Percentiles rank a stretch among this genome's conserved stretches.
phyloP scores from a whole-genome alignment of 352 stramenopile genomes.

The Globisporangium mamillatum region DNA sequence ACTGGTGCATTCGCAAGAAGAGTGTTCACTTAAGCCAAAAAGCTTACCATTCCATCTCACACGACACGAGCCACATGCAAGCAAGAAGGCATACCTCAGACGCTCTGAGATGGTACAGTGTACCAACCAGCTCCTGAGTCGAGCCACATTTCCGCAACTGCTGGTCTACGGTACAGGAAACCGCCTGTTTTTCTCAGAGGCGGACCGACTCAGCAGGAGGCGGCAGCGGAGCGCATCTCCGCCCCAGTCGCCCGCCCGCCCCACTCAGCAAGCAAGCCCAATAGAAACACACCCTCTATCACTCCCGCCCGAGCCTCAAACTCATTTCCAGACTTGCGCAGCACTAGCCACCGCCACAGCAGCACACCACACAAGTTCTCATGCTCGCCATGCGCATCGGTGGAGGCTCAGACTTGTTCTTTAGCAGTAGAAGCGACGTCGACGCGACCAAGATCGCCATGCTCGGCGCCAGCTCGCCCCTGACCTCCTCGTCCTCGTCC shows the following conservation, averaged over 20 bases:
- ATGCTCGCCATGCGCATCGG: slow-evolving; percentile 6
- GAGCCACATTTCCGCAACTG: slow-evolving; percentile 4
- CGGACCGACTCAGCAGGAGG: slow-evolving; percentile 9
- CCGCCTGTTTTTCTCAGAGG: slow-evolving; percentile 14
- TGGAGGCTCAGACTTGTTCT: neutral
- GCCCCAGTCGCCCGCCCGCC: neutral
- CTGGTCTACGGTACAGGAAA: neutral
- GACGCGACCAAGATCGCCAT: slow-evolving; percentile 13
- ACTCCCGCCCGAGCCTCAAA: neutral
- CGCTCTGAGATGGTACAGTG: neutral
- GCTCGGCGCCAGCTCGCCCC: slow-evolving; percentile 2
- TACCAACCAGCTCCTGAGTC: slow-evolving; percentile 2
- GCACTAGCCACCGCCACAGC: neutral
- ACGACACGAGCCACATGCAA: neutral
- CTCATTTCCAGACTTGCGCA: slow-evolving; percentile 10
- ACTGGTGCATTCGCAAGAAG: neutral
- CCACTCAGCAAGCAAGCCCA: neutral
- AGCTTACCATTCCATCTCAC: neutral
- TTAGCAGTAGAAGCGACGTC: neutral
- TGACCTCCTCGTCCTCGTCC: neutral
- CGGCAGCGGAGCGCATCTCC: neutral
- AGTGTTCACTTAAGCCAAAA: neutral
- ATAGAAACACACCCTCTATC: neutral
- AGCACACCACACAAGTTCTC: neutral
- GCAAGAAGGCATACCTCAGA: neutral